Conservation (phyloP, 2,329 filamentous ascomycete species). For the Thermomyces lanuginosus region DNA sequence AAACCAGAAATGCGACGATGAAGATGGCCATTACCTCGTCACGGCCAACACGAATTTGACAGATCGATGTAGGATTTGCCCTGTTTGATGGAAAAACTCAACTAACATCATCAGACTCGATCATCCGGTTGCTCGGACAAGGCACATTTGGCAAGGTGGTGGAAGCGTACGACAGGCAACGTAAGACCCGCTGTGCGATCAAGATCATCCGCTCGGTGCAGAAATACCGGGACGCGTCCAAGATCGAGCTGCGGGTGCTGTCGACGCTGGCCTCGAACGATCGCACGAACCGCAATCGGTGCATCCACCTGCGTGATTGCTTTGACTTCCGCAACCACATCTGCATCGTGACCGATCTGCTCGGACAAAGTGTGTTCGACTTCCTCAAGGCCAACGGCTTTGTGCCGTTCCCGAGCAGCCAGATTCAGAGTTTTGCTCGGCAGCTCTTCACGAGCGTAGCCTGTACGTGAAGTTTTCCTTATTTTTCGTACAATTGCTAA, state of each 20-base stretch:
- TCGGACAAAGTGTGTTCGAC: constrained; percentile 95
- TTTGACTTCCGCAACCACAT: constrained; percentile 97
- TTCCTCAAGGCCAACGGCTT: constrained; percentile 93
- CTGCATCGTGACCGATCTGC: constrained; percentile 60
- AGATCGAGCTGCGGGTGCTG: constrained; percentile 84
- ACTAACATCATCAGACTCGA: constrained; percentile 48
- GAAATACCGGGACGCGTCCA: constrained; percentile 90
- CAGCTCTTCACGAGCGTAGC: constrained; percentile 97
- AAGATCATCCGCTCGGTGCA: constrained; percentile 98
- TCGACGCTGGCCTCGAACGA: constrained; percentile 88
- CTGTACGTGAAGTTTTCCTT: constrained; percentile 45
- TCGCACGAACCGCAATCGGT: constrained; percentile 78
- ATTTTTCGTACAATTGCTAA: constrained; percentile 11
- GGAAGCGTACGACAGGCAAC: constrained; percentile 66
- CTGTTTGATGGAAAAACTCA: constrained; percentile 1
- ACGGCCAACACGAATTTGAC: constrained; percentile 73
- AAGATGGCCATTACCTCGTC: constrained; percentile 94
- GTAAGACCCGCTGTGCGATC: constrained; percentile 71
- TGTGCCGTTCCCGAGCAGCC: constrained; percentile 92
- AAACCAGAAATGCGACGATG: constrained; percentile 71
- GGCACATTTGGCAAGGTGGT: constrained; percentile 98
- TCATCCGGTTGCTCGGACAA: constrained; percentile 78
- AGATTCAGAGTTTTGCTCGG: constrained; percentile 92
- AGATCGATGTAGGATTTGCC: constrained; percentile 55
- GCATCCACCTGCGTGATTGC: constrained; percentile 89